Conservation (phyloP, 306 rosid genomes). For the Senna tora region DNA sequence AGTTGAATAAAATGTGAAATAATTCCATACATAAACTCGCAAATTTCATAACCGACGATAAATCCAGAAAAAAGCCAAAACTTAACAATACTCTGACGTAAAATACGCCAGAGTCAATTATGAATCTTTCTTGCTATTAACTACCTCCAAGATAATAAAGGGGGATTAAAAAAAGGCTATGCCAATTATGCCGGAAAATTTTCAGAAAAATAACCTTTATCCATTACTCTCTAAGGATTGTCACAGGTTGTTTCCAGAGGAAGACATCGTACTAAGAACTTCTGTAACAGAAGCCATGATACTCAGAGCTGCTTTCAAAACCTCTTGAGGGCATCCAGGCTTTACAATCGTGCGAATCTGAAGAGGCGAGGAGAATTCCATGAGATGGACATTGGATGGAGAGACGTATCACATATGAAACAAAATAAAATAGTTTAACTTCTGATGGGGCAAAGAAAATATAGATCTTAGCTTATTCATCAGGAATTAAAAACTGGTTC, state of each 20-base stretch:
- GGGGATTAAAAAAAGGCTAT: background rate
- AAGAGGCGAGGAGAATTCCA: background rate
- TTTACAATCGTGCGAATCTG: slow-evolving; percentile 94
- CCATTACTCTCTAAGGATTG: slow-evolving; percentile 37
- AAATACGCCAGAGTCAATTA: slow-evolving; percentile 28
- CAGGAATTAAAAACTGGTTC: background rate
- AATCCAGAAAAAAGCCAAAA: slow-evolving; percentile 31
- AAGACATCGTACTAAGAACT: slow-evolving; percentile 76
- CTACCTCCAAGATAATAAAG: slow-evolving; percentile 34
- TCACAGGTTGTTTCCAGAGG: slow-evolving; percentile 47
- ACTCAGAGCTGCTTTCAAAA: slow-evolving; percentile 90
- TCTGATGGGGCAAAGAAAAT: background rate
- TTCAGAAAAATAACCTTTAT: slow-evolving; percentile 7
- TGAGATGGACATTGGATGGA: slow-evolving; percentile 23
- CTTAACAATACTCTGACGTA: slow-evolving; percentile 31
- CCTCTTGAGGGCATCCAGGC: slow-evolving; percentile 98
- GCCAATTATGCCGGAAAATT: slow-evolving; percentile 15
- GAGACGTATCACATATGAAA: background rate
- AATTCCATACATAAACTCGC: slow-evolving; percentile 5
- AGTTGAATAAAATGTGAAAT: slow-evolving; percentile 8
- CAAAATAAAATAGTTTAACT: background rate
- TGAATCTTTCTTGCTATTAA: slow-evolving; percentile 41
- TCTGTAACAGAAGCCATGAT: slow-evolving; percentile 91
- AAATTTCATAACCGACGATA: slow-evolving; percentile 12
- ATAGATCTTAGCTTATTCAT: background rate